Evolutionary conservation across 805 yeast species (phyloP), one percentile per base, ranked within the genome.

Genomic region (Candida alai): DNA sequence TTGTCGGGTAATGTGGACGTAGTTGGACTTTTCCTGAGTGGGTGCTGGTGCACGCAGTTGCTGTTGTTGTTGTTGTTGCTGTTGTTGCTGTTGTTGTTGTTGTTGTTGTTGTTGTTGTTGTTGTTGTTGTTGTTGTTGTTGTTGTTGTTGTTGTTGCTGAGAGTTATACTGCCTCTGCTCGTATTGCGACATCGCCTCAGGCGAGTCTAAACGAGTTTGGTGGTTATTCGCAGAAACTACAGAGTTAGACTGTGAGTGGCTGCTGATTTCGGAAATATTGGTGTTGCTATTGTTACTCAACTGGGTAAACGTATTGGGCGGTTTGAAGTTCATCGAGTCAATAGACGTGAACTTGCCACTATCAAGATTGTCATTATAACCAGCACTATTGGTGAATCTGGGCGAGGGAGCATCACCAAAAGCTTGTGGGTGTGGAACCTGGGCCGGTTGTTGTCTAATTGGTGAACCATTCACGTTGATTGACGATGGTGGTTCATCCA

Each of bases 1-100:
- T 48, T 84, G 87, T 38, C 96, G 74, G 45, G 80, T 87, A 60
- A 88, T 83, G 48, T 76, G 73, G 41, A 81, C 84, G 47, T 80
- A 78, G 37, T 77, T 78, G 7, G 54, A 15, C 3, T n/a, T 18
- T 15, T 32, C 16, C 29, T 40, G n/a, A 39, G 44, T 21, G 35
- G 40, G 27, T 40, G 43, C 8, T 12, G 37, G 17, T 40, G 42
- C 28, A 30, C 37, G 20, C 30, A 47, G 13, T 17, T 11, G 8
- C 11, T 33, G 40, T 21, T 36, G 42, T 11, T 30, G 41, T 19
- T 40, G 46, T 14, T 34, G 37, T 24, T 43, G 44, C 19, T n/a
- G n/a, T n/a, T n/a, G n/a, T n/a, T n/a, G n/a, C n/a, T n/a, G n/a
- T 32, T 39, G 12, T 32, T 42, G 14, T 32, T 41, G 14, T 25